Base-by-base conservation (phyloP, 2,329 filamentous ascomycete genomes). In the Aspergillus sp. region DNA sequence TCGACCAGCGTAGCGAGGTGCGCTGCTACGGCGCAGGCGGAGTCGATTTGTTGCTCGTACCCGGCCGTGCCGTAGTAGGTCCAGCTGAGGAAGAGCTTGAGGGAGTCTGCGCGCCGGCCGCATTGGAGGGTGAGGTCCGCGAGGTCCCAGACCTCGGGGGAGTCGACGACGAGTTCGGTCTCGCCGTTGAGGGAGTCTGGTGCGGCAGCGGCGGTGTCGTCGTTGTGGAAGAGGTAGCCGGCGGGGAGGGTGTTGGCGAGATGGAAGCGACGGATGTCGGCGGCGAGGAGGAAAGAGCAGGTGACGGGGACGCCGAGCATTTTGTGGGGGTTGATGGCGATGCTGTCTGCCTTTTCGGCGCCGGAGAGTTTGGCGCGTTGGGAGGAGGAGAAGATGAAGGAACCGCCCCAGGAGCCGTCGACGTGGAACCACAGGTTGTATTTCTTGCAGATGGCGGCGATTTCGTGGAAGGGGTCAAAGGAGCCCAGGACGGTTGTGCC, bases 251-350 rank as follows among this genome's bases (percentile, higher is more conserved):
- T 96, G 78, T 97, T 97, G 12, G 92, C 92, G 50, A 79, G 81
- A 74, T 95, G 90, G 75, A 98, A 96, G 23, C 89, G 79, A 58
- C 83, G 81, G 72, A 96, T 78, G 73, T 98, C 93, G 2, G 85
- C 84, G 0, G 87, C 89, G 12, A 99, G 84, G 4, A 99, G 84
- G 79, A 96, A 97, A 0, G 90, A 93, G 79, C 93, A 98, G 0
- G 93, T 97, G 43, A 96, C 80, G 0, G 95, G 94, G 2, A 92
- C 91, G 60, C 91, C 91, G 72, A 98, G 85, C 95, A 98, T 98
- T 80, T 98, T 98, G 80, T 99, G 95, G 59, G 95, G 93, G 76
- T 96, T 98, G 57, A 97, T 85, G 2, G 92, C 91, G 41, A 98
- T 81, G 13, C 88, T 91, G 76, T 97, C 85, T 9, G 93, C 95